Conservation (phyloP, 106 monocot genomes). For the Dioscorea zingiberensis region DNA sequence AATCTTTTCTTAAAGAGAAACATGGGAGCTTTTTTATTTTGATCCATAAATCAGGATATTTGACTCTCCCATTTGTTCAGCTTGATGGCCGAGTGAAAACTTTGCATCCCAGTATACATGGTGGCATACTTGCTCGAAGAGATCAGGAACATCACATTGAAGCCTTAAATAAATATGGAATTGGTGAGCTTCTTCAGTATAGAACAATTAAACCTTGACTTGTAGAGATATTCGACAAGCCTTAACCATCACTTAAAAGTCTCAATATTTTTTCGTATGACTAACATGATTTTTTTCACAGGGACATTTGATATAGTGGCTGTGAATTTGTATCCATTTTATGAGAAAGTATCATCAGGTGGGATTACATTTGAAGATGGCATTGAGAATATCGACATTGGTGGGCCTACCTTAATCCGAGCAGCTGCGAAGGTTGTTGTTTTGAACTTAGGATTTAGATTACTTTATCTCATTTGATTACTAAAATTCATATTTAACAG, state of each 20-base stretch:
- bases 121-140: conserved; percentile 95
- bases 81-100: conserved; percentile 98
- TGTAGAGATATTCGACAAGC: no score
- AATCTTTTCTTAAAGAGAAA: not conserved
- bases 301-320: conserved; percentile 87
- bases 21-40: no score
- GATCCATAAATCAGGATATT: not conserved
- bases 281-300: conserved; percentile 12
- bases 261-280: no score
- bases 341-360: conserved; percentile 64
- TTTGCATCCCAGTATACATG: conserved; percentile 91
- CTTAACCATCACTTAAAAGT: no score
- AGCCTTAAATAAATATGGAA: conserved; percentile 62
- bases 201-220: no score
- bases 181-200: conserved; percentile 45
- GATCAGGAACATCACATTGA: conserved; percentile 72
- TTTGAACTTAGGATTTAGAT: not conserved
- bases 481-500: conserved; percentile 28
- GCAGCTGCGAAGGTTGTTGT: conserved; percentile 84
- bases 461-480: not conserved
- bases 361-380: conserved; percentile 89
- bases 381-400: conserved; percentile 93
- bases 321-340: conserved; percentile 93
- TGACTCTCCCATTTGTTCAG: conserved; percentile 18
- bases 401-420: conserved; percentile 87